Evolutionary conservation across 305 asterid species (phyloP).

Genomic region (Rubia balearica): DNA sequence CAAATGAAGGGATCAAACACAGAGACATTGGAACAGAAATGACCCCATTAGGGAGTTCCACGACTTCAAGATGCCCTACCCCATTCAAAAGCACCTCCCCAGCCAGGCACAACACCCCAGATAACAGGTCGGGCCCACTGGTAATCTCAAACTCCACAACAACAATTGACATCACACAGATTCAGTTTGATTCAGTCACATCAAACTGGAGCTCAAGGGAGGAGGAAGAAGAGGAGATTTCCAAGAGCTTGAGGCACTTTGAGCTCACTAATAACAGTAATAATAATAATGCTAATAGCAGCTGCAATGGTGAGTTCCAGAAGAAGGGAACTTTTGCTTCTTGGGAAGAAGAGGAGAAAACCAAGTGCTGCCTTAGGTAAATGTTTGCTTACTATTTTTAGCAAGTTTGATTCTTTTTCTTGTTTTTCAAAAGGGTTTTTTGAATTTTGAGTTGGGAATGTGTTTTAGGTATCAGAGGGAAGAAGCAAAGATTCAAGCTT

Average conservation of each 20-base stretch:
- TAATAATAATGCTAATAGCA: neutral
- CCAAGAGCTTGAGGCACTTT: conserved; percentile 90
- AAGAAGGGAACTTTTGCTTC: conserved; percentile 40
- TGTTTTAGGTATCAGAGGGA: conserved; percentile 78
- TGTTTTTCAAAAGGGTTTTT: neutral
- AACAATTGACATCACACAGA: conserved; percentile 45
- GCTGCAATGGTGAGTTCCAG: conserved; percentile 32
- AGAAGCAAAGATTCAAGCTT: conserved; percentile 92
- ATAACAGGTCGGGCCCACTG: conserved; percentile 70
- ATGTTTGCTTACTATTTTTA: neutral
- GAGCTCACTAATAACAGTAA: conserved; percentile 49
- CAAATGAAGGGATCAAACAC: conserved; percentile 43
- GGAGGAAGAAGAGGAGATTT: conserved; percentile 93
- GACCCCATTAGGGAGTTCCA: conserved; percentile 92
- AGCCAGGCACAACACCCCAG: conserved; percentile 78
- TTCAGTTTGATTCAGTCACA: conserved; percentile 46
- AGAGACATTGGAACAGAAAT: conserved; percentile 91
- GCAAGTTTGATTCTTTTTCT: neutral
- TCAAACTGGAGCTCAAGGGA: conserved; percentile 90
- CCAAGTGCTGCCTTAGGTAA: conserved; percentile 73
- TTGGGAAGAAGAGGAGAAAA: conserved; percentile 84
- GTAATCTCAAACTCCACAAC: conserved; percentile 25
- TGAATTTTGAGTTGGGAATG: neutral
- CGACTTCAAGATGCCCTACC: conserved; percentile 89
- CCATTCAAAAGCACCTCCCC: conserved; percentile 77